Evolutionary conservation across 2,329 filamentous ascomycete species (phyloP).

Genomic region (Zasmidium citrigriseum): DNA sequence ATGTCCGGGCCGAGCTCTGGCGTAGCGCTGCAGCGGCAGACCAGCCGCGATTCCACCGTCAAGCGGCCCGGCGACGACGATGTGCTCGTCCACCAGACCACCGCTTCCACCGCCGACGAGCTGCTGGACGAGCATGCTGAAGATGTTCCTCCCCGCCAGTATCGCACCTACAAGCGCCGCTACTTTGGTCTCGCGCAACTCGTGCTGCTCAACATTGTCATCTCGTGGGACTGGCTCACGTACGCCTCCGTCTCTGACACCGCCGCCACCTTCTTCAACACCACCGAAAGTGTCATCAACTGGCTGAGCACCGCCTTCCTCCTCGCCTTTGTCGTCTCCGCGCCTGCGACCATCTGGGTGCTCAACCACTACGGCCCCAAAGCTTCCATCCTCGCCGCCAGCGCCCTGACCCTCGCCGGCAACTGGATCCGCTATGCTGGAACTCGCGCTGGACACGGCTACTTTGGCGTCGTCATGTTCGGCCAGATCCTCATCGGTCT

Average conservation of each 20-base stretch:
- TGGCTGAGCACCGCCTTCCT: slow-evolving; percentile 90
- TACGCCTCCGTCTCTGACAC: slow-evolving; percentile 80
- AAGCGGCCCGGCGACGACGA: background rate
- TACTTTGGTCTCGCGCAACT: slow-evolving; percentile 87
- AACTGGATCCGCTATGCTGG: slow-evolving; percentile 71
- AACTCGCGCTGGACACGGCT: slow-evolving; percentile 46
- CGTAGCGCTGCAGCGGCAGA: background rate
- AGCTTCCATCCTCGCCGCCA: slow-evolving; percentile 71
- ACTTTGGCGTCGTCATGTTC: slow-evolving; percentile 78
- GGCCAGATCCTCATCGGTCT: slow-evolving; percentile 89
- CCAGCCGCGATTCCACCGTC: background rate
- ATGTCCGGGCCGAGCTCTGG: background rate
- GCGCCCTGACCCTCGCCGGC: slow-evolving; percentile 72
- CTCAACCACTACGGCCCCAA: slow-evolving; percentile 78
- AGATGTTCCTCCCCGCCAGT: slow-evolving; percentile 20
- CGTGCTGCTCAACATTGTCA: slow-evolving; percentile 84
- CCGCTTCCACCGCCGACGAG: slow-evolving; percentile 3
- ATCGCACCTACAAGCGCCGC: slow-evolving; percentile 73
- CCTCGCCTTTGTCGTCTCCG: slow-evolving; percentile 75
- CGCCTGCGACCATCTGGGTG: slow-evolving; percentile 71
- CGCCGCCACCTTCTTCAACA: slow-evolving; percentile 73
- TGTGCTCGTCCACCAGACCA: slow-evolving; percentile 1
- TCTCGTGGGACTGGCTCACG: slow-evolving; percentile 97
- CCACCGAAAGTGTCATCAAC: slow-evolving; percentile 77
- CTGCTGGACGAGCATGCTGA: slow-evolving; percentile 12